Base-by-base conservation (phyloP, 1,284 basidiomycete species). In the Meira miltonrushii region DNA sequence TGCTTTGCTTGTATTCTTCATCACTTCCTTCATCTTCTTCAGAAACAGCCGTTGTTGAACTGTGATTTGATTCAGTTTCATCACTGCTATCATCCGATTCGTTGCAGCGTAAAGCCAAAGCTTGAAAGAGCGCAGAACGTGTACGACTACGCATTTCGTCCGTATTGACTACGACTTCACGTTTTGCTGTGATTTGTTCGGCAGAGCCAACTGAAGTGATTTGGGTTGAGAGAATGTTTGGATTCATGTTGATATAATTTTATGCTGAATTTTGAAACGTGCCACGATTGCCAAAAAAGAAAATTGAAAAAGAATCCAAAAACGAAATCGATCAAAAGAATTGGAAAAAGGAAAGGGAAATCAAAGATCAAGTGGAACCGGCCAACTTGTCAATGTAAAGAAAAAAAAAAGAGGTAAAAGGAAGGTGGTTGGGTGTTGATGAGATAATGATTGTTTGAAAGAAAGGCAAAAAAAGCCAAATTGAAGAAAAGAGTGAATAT, bases 51-150 rank as follows among this genome's bases (percentile, higher is more conserved):
- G 28, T 33, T 33, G 28, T 33, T 33, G 28, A 33, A 33, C 28
- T 33, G 8, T 33, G 28, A 33, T 33, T 33, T 33, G 46, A 21
- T n/a, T 48, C 17, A 13, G 46, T 21, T n/a, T 48, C 46, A 48
- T 48, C 21, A 23, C 17, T 21, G 46, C 46, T 48, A 12, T 48
- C 46, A 13, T 48, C 46, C 12, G 46, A 48, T 25, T 48, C 46
- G 23, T n/a, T 21, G 25, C 46, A 48, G 7, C 21, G 21, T 13
- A 23, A 19, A 23, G 17, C 23, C 21, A 48, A 25, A 21, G 46
- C 46, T 13, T 48, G 46, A n/a, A 21, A 13, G 23, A 48, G 17
- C 23, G 46, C 46, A 25, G 46, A 48, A 8, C 28, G 28, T 33
- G 28, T 33, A 33, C 28, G 28, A 8, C 28, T 33, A 33, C 28